Conservation (phyloP, 768 basidiomycete genomes). For the Panaeolus papilionaceus region DNA sequence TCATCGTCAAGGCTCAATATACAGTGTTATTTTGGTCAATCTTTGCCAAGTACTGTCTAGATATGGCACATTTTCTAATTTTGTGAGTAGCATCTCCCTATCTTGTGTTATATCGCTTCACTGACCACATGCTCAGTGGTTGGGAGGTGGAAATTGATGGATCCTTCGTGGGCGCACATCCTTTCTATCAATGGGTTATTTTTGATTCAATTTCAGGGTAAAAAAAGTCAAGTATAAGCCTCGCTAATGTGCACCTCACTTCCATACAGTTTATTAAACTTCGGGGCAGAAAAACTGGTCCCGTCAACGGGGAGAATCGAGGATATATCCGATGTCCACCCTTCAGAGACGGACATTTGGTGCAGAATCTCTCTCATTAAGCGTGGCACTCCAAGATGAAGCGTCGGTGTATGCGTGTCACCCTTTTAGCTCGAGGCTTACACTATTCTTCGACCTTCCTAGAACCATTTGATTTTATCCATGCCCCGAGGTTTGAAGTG, state of each 20-base stretch:
- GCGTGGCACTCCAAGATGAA: not conserved
- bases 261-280: not conserved
- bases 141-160: not conserved
- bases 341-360: not conserved
- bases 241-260: not conserved
- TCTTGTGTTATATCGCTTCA: not conserved
- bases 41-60: not conserved
- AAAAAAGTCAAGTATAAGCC: not conserved
- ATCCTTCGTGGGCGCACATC: not conserved
- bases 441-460: too few species aligned
- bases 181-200: not conserved
- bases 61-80: not conserved
- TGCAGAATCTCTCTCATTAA: not conserved
- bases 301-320: not conserved
- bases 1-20: not conserved
- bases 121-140: not conserved
- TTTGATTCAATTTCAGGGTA: not conserved
- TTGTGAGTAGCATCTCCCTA: not conserved
- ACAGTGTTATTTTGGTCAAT: not conserved
- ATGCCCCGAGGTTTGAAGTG: not conserved
- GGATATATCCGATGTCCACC: not conserved
- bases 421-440: too few species aligned
- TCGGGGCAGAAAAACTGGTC: not conserved
- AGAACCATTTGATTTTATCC: not conserved
- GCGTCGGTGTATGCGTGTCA: too few species aligned